phyloP scores from a whole-genome alignment of 495 filamentous ascomycete species.

The Aspergillus indologenus region DNA sequence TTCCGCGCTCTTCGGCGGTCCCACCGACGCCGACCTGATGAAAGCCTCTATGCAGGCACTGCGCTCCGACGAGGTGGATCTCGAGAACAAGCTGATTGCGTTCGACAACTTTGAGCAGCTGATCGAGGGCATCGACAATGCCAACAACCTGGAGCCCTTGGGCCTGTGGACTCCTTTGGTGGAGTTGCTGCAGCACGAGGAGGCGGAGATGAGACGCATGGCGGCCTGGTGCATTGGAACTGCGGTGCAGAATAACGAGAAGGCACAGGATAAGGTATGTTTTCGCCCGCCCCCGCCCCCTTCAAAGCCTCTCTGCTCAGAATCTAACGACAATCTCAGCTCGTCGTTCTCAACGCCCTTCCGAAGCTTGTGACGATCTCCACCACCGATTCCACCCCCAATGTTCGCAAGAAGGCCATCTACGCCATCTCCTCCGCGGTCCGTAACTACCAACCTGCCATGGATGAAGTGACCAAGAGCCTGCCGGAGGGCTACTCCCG shows the following conservation, averaged over 20 bases:
- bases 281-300: neutral
- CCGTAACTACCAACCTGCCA: constrained; percentile 80
- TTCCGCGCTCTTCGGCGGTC: constrained; percentile 70
- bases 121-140: constrained; percentile 89
- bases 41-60: constrained; percentile 73
- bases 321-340: constrained; percentile 23
- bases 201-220: constrained; percentile 69
- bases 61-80: constrained; percentile 54
- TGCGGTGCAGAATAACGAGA: constrained; percentile 92
- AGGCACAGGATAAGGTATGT: constrained; percentile 69
- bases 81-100: constrained; percentile 78
- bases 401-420: constrained; percentile 80
- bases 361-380: constrained; percentile 65
- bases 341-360: constrained; percentile 69
- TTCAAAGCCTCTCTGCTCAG: constrained; percentile 21
- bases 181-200: constrained; percentile 58
- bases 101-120: constrained; percentile 97
- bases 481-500: constrained; percentile 60
- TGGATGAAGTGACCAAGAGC: constrained; percentile 59
- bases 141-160: constrained; percentile 80
- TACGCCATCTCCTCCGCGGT: constrained; percentile 80
- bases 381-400: constrained; percentile 53
- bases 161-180: constrained; percentile 80
- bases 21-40: constrained; percentile 89
- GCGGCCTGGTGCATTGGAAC: constrained; percentile 93